phyloP scores from a whole-genome alignment of 2,329 filamentous ascomycete species.

The Trichoderma polysporum region DNA sequence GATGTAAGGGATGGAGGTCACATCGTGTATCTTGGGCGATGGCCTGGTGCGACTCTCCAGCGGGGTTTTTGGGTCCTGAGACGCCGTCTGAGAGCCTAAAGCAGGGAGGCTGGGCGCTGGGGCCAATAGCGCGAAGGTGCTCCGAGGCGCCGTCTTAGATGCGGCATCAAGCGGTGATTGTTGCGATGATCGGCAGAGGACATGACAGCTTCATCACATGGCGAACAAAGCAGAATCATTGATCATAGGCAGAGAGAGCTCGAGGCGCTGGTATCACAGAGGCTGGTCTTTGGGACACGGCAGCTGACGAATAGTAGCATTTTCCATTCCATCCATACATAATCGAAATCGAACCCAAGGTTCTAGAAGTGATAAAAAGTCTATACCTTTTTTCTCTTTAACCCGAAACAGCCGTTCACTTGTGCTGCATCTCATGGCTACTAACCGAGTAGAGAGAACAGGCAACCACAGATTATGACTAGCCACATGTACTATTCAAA shows the following conservation, averaged over 20 bases:
- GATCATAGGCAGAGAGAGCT: neutral
- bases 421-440: too few relatives aligned
- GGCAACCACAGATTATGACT: too few relatives aligned
- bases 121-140: constrained; percentile 1
- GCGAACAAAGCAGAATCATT: neutral
- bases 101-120: constrained; percentile 12
- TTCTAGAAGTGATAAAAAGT: neutral
- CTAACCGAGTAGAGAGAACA: neutral
- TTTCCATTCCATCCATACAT: neutral
- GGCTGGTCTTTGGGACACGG: neutral
- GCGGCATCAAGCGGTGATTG: neutral
- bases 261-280: neutral
- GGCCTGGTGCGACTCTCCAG: constrained; percentile 6
- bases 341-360: too few relatives aligned
- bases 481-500: too few relatives aligned
- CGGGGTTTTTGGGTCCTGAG: constrained; percentile 14
- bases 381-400: neutral
- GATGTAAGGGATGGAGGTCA: neutral
- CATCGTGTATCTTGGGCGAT: constrained; percentile 4
- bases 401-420: neutral
- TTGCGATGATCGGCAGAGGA: constrained; percentile 1
- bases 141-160: neutral
- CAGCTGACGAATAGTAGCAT: constrained; percentile 14
- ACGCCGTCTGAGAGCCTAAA: constrained; percentile 3
- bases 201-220: constrained; percentile 10